Evolutionary conservation across 129 eudicot genomes (phyloP).

Genomic region (Pittosporum tobira): DNA sequence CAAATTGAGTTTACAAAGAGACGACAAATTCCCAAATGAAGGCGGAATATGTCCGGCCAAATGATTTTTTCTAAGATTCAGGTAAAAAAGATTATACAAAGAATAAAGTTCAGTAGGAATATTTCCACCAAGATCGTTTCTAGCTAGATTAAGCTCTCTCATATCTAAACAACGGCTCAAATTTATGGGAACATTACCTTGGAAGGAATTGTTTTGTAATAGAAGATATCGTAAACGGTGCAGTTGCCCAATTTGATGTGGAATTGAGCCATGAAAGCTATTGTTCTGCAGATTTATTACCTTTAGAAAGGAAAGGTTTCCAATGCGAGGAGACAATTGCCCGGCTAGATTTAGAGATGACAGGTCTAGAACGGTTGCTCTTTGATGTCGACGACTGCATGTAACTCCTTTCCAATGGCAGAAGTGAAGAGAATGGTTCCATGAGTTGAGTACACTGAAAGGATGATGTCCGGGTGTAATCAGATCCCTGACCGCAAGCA

Average conservation of each 20-base stretch:
- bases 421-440: too few relatives aligned
- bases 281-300: background rate
- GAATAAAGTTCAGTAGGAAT: background rate
- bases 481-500: background rate
- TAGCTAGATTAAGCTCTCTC: background rate
- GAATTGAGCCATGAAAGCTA: constrained; percentile 2
- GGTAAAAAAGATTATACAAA: background rate
- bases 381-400: background rate
- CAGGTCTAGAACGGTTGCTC: background rate
- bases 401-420: constrained; percentile 9
- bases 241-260: constrained; percentile 1
- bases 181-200: background rate
- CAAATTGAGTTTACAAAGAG: background rate
- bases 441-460: background rate
- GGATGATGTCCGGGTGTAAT: background rate
- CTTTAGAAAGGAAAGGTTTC: constrained; percentile 4
- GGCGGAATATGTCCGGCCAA: too few relatives aligned
- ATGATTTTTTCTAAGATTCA: background rate
- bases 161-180: background rate
- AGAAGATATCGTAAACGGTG: background rate
- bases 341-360: background rate
- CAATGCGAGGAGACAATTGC: background rate
- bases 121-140: background rate
- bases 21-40: background rate
- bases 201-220: background rate